Base-by-base conservation (phyloP, 345 rosid genomes). In the Garcia nutans region DNA sequence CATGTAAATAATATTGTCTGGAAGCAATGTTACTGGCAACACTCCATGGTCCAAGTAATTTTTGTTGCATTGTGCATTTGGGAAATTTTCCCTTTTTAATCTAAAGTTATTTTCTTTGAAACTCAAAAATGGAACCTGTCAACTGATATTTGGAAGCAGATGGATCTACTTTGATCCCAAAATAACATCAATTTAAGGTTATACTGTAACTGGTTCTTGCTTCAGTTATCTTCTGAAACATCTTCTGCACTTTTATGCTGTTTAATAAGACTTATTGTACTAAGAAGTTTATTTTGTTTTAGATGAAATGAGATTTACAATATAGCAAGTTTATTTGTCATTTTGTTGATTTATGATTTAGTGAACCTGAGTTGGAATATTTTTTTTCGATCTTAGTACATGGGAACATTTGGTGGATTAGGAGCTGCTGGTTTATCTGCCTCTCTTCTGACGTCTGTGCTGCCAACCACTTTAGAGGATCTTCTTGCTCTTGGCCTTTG, bases 341-440 rank as follows among this genome's bases (percentile, higher is more conserved):
- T 45, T 72, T 31, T 20, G 54, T 52, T 33, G 20, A 65, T 33
- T 41, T 73, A n/a, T 33, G 52, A 62, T 17, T 74, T 22, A 10
- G 3, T 77, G 41, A 45, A 31, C 70, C 75, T 77, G 70, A 82
- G 54, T 68, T 52, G 28, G 42, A 72, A 58, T 74, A 54, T 77
- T 70, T 74, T 66, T 60, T 54, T 76, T 62, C 57, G 12, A 47
- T 81, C 61, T 76, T 80, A 93, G 97, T 91, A 88, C 83, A 74
- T 91, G 82, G 96, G 88, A 77, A 87, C 97, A 55, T 88, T 90
- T 84, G 92, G 98, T 75, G 97, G 98, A 74, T 86, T 93, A 33
- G 99, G 98, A 80, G 94, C 88, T 44, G 99, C 99, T 28, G 96
- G 96, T 33, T 83, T 95, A 70, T 89, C 97, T 70, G 99, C 99